Evolutionary conservation across 495 filamentous ascomycete genomes (phyloP).

Genomic region (Aspergillus cristatus): DNA sequence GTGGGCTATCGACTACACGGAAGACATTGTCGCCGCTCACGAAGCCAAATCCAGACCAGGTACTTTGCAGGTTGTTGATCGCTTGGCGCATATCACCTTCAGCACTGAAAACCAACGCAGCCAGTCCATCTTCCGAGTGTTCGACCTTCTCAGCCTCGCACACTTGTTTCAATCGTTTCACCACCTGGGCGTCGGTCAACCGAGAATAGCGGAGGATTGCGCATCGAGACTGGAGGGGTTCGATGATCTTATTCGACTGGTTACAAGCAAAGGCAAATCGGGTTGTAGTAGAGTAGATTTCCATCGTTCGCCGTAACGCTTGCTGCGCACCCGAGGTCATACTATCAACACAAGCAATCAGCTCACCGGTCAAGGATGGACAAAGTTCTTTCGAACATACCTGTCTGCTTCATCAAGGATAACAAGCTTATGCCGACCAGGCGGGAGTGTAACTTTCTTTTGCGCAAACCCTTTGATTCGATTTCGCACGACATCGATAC

Average conservation of each 20-base stretch:
- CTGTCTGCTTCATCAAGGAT: slow-evolving; percentile 97
- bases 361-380: too few species aligned
- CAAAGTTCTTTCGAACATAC: slow-evolving; percentile 16
- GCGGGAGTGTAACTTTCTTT: slow-evolving; percentile 94
- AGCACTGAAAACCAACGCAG: slow-evolving; percentile 90
- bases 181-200: slow-evolving; percentile 85
- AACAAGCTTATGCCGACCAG: slow-evolving; percentile 87
- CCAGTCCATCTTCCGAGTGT: slow-evolving; percentile 87
- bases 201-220: slow-evolving; percentile 92
- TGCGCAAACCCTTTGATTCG: slow-evolving; percentile 98
- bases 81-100: slow-evolving; percentile 99
- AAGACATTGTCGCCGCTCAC: slow-evolving; percentile 98
- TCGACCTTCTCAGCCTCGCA: slow-evolving; percentile 80
- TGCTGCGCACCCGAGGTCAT: slow-evolving; percentile 98
- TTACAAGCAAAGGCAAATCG: slow-evolving; percentile 98
- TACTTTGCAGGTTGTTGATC: slow-evolving; percentile 98
- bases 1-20: slow-evolving; percentile 91
- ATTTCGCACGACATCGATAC: slow-evolving; percentile 97
- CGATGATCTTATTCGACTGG: slow-evolving; percentile 98
- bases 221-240: slow-evolving; percentile 91
- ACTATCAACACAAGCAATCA: slow-evolving; percentile 21
- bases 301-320: slow-evolving; percentile 92
- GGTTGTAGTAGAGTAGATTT: slow-evolving; percentile 95
- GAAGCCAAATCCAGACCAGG: slow-evolving; percentile 90
- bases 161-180: slow-evolving; percentile 83